phyloP scores from a whole-genome alignment of 1,139 yeast genomes.

The Blastobotrys capitulatus region DNA sequence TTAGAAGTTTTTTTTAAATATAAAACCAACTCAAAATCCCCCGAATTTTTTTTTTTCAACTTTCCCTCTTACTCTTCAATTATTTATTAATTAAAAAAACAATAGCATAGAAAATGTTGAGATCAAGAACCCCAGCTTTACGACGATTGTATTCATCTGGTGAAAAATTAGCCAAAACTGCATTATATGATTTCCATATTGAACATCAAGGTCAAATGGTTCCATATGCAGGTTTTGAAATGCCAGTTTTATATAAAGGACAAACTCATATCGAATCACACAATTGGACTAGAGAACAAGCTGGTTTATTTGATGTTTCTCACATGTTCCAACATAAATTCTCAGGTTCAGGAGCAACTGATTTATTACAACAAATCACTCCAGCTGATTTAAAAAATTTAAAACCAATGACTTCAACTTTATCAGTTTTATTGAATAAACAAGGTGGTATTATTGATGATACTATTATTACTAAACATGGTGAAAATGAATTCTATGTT shows the following conservation, averaged over 20 bases:
- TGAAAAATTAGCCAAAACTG: constrained; percentile 50
- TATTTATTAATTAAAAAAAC: constrained; percentile 1
- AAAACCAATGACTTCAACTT: constrained; percentile 55
- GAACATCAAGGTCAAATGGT: constrained; percentile 85
- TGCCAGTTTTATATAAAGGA: constrained; percentile 84
- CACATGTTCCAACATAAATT: constrained; percentile 92
- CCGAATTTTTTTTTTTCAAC: not conserved
- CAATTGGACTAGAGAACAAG: constrained; percentile 82
- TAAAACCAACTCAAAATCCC: not conserved
- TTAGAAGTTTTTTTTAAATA: too few species aligned
- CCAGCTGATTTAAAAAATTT: constrained; percentile 72
- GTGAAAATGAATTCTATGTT: constrained; percentile 69
- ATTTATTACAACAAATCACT: constrained; percentile 69
- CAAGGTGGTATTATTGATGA: constrained; percentile 83
- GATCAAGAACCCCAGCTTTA: constrained; percentile 2
- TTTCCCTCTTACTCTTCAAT: not conserved
- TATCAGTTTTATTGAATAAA: constrained; percentile 70
- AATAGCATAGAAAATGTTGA: constrained; percentile 6
- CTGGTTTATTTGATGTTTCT: constrained; percentile 92
- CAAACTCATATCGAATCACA: constrained; percentile 91
- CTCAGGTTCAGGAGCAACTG: constrained; percentile 61
- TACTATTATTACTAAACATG: constrained; percentile 82
- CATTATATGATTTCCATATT: constrained; percentile 74
- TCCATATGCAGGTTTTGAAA: constrained; percentile 88
- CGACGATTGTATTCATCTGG: constrained; percentile 20